Evolutionary conservation across 176 grass and related monocot genomes (phyloP).

Genomic region (Oryza officinalis): DNA sequence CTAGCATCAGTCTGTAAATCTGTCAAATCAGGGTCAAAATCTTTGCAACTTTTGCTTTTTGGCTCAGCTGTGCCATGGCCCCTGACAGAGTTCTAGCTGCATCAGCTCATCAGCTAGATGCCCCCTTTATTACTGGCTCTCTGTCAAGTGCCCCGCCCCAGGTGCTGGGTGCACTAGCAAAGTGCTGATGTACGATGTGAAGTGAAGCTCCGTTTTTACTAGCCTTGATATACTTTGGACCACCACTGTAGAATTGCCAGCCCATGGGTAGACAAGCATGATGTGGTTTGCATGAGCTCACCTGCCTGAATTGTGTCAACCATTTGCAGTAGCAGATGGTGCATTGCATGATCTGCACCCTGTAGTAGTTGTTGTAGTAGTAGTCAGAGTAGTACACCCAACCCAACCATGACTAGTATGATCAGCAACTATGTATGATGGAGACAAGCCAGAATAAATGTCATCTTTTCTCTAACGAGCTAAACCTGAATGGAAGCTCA

Average conservation of each 20-base stretch:
- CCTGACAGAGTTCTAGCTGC: not conserved
- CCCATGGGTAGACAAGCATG: not conserved
- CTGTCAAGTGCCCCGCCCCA: constrained; percentile 14
- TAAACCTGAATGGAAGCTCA: not conserved
- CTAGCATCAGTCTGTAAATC: not conserved
- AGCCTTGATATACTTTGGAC: not conserved
- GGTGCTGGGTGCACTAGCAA: constrained; percentile 40
- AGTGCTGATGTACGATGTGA: constrained; percentile 33
- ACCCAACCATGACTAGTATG: not conserved
- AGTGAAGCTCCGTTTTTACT: constrained; percentile 34
- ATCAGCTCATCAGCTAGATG: constrained; percentile 2
- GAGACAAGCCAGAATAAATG: not conserved
- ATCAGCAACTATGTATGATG: not conserved
- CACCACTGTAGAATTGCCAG: not conserved
- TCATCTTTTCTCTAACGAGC: not conserved
- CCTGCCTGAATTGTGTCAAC: constrained; percentile 20
- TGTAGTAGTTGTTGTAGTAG: too few species aligned
- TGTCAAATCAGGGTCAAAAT: constrained; percentile 15
- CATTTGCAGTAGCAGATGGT: not conserved
- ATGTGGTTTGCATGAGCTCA: not conserved
- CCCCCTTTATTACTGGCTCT: constrained; percentile 28
- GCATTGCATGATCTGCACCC: not conserved
- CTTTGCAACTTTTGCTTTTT: constrained; percentile 34
- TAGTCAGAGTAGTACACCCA: not conserved
- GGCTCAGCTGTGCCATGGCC: not conserved